phyloP scores from a whole-genome alignment of 441 rosid species.

The Flueggea neowawraea region DNA sequence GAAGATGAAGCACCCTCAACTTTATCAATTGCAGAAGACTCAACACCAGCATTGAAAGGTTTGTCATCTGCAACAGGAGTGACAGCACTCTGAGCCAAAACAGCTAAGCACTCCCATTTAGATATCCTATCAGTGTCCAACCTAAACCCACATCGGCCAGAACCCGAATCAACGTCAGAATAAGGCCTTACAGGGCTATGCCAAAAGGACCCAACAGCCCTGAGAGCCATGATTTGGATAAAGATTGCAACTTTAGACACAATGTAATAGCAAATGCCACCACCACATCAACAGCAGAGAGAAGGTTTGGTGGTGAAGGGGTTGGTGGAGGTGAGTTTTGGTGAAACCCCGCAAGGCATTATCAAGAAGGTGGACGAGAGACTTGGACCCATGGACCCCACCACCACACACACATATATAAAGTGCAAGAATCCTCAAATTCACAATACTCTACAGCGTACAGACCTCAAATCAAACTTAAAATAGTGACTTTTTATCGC shows the following conservation, averaged over 20 bases:
- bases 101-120: constrained; percentile 44
- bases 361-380: constrained; percentile 13
- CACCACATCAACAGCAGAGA: constrained; percentile 4
- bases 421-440: too few relatives aligned
- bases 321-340: constrained; percentile 21
- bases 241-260: constrained; percentile 10
- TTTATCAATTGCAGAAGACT: constrained; percentile 38
- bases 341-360: constrained; percentile 25
- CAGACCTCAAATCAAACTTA: too few relatives aligned
- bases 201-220: constrained; percentile 43
- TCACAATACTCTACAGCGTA: too few relatives aligned
- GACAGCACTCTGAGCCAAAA: constrained; percentile 40
- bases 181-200: constrained; percentile 35
- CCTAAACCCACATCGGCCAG: constrained; percentile 31
- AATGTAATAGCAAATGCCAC: constrained; percentile 10
- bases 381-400: constrained; percentile 18
- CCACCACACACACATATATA: neutral
- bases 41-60: constrained; percentile 36
- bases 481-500: too few relatives aligned
- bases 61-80: constrained; percentile 62
- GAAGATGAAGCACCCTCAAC: constrained; percentile 27
- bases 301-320: constrained; percentile 16
- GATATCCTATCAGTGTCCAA: constrained; percentile 20
- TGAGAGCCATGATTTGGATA: constrained; percentile 46
- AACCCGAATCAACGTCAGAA: constrained; percentile 35